Evolutionary conservation across 768 basidiomycete genomes (phyloP).

Genomic region (Lanmaoa pseudosensibilis): DNA sequence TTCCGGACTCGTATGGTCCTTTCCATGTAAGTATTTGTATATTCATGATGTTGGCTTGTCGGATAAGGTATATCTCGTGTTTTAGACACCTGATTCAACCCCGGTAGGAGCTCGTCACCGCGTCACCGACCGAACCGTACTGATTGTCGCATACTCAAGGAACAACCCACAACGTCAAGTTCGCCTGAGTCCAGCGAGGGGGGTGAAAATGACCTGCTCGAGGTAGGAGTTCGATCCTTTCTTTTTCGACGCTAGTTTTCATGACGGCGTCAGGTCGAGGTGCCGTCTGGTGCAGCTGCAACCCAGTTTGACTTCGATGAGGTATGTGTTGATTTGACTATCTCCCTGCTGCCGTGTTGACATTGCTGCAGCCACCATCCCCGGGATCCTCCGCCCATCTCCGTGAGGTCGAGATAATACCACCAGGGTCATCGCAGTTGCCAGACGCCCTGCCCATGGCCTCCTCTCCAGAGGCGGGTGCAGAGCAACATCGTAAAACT

Average conservation of each 20-base stretch:
- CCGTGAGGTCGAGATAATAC: neutral
- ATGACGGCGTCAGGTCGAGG: neutral
- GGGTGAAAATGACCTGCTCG: neutral
- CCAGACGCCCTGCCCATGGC: too few species aligned
- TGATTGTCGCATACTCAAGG: neutral
- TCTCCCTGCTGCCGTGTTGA: neutral
- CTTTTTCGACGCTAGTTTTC: neutral
- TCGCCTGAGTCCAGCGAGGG: neutral
- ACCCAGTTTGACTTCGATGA: neutral
- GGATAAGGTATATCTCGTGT: neutral
- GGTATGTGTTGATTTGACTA: neutral
- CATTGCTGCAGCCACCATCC: neutral
- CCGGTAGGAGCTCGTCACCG: neutral
- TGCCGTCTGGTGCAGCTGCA: neutral
- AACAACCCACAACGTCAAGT: neutral
- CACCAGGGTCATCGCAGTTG: too few species aligned
- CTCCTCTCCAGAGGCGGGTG: too few species aligned
- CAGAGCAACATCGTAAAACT: neutral
- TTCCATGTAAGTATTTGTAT: neutral
- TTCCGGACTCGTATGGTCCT: conserved; percentile 3
- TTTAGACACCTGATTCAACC: neutral
- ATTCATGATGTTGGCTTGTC: neutral
- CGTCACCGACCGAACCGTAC: neutral
- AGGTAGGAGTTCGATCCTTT: neutral
- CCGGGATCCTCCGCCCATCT: neutral